Evolutionary conservation across 2,329 filamentous ascomycete species (phyloP), one percentile per base, ranked within the genome.

Genomic region (Exserohilum turcica): DNA sequence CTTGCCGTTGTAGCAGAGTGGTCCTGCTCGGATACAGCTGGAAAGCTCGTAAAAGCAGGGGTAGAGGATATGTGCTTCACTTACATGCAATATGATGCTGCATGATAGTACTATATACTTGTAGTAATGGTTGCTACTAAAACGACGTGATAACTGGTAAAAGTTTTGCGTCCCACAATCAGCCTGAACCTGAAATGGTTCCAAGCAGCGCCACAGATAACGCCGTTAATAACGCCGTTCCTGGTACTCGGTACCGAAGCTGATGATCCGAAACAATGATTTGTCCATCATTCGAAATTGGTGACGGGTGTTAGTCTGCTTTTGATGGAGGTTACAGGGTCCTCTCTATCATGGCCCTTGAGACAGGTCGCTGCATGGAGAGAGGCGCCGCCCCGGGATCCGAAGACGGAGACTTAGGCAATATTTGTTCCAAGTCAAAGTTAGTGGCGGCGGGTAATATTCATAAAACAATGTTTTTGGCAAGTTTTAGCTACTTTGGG

Each of bases 401-500:
- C 56, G 5, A 32, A 61, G 8, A 64, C 33, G 12, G 63, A 32
- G 29, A 63, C 61, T n/a, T 35, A 19, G 8, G 60, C 50, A 28
- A 55, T 40, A 46, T 61, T 46, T 21, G 61, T 58, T 5, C 60
- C 56, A 13, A 64, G 33, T 24, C 4, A 24, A 7, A 24, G 19
- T 15, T 49, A 3, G 19, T 18, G 9, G 60, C 61, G 21, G 59
- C 59, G 1, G 38, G 13, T n/a, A 50, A 61, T 8, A 52, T 43
- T 57, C 55, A 64, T 2, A 63, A 43, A 6, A 64, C 42, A 0
- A 52, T 57, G 1, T 56, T 49, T 49, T 27, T 59, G 63, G 38
- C 57, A 63, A 21, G 61, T 60, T 21, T 64, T 60, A 6, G 43
- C 45, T n/a, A 48, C 54, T 4, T 54, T 60, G 9, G 61, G 60